Evolutionary conservation across 164 flowering plant genomes (phyloP).

Genomic region (Umbellularia californica): DNA sequence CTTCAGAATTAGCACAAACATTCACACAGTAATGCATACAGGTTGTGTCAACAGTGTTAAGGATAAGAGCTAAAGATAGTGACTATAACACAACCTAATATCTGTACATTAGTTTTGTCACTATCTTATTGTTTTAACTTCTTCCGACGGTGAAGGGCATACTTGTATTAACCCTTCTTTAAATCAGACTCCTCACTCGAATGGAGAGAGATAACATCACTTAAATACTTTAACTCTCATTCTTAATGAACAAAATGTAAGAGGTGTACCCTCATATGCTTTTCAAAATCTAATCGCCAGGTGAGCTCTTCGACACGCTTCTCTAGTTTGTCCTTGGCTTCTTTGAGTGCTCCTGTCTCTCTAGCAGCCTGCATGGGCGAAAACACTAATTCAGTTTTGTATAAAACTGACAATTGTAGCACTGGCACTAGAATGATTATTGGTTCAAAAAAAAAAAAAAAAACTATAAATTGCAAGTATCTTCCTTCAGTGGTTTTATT

Average conservation of each 20-base stretch:
- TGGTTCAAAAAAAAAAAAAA: not conserved
- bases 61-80: too few species aligned
- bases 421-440: not conserved
- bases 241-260: not conserved
- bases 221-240: too few species aligned
- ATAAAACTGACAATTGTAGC: not conserved
- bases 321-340: slow-evolving; percentile 87
- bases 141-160: too few species aligned
- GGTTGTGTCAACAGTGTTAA: not conserved
- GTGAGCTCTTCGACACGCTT: slow-evolving; percentile 84
- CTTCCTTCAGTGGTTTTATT: not conserved
- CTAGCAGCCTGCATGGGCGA: slow-evolving; percentile 62
- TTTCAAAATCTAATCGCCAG: slow-evolving; percentile 80
- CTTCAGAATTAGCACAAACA: not conserved
- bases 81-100: too few species aligned
- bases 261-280: slow-evolving; percentile 60
- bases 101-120: too few species aligned
- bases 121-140: too few species aligned
- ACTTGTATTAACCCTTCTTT: too few species aligned
- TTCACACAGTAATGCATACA: slow-evolving; percentile 8
- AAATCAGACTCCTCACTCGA: too few species aligned
- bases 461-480: not conserved
- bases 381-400: not conserved
- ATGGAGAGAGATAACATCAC: too few species aligned
- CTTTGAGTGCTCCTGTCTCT: slow-evolving; percentile 84